Evolutionary conservation across 2,329 filamentous ascomycete species (phyloP).

Genomic region (Trichoderma koningiopsis): DNA sequence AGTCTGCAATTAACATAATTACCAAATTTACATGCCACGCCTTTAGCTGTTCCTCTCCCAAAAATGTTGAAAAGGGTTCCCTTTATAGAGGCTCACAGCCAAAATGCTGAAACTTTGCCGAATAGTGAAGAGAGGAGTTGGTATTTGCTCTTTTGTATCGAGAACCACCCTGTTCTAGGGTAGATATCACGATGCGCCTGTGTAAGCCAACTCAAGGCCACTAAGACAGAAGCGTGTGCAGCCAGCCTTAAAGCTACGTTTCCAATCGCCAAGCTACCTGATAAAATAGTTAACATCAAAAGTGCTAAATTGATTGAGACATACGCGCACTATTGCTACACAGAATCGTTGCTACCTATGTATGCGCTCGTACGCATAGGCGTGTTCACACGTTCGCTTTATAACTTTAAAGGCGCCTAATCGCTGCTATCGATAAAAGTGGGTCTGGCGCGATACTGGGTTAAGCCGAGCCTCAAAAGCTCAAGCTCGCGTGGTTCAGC

Average conservation of each 20-base stretch:
- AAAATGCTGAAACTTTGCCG: accelerated
- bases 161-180: background rate
- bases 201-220: background rate
- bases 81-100: background rate
- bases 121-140: background rate
- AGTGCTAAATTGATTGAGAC: too few species aligned
- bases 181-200: background rate
- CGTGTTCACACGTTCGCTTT: background rate
- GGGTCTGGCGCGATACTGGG: slow-evolving; percentile 13
- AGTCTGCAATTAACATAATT: too few species aligned
- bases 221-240: background rate
- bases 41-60: background rate
- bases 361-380: background rate
- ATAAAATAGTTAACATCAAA: background rate
- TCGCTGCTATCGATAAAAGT: slow-evolving; percentile 17
- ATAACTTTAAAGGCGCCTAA: background rate
- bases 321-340: background rate
- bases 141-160: background rate
- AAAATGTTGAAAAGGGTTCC: background rate
- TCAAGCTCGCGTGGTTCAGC: slow-evolving; percentile 11
- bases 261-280: background rate
- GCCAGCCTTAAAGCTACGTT: background rate
- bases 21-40: too few species aligned
- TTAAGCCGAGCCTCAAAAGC: slow-evolving; percentile 5
- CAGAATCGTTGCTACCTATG: background rate